Evolutionary conservation across 352 stramenopile genomes (phyloP), one percentile per base, ranked within the genome.

Genomic region (Phytophthora rubi): DNA sequence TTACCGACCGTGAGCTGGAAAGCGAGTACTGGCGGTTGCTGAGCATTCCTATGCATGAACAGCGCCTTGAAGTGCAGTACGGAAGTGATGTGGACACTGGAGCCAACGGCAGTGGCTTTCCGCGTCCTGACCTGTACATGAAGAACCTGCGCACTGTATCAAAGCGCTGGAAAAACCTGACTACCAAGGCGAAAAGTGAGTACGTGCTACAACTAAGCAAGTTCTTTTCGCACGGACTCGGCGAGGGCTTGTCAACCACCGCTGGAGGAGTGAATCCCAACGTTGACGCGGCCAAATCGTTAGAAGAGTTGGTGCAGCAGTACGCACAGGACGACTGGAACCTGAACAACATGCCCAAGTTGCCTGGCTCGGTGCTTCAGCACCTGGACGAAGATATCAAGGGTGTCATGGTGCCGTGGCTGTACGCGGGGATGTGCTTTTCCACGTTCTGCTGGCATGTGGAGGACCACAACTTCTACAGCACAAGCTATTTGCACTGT

Each of bases 401-500:
- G 73, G 98, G 98, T 0, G 97, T 99, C 10, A 99, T 99, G 85
- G 91, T 99, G 18, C 98, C 98, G n/a, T 99, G 98, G 98, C 86
- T 99, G 59, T 99, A 99, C 80, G 97, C 99, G 71, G 98, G 98
- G 21, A 99, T 99, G 85, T 91, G 98, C 32, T 99, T 99, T 68
- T 98, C 95, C 5, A 99, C 98, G 1, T 99, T 99, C 77, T 99
- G 96, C 73, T 99, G 97, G 97, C 98, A 99, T 73, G 98, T 98
- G 35, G 98, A 99, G 78, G 98, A 99, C 76, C 98, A 99, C 82
- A 99, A 99, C 82, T 97, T 99, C 60, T 99, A 99, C 68, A 98
- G 90, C 59, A 99, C 99, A 73, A 99, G 98, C 73, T 99, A 99
- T 77, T 83, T 99, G 61, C 98, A 99, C 78, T 97, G 89, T 21